phyloP scores from a whole-genome alignment of 2,329 filamentous ascomycete genomes.

The Aspergillus brunneoviolaceus region DNA sequence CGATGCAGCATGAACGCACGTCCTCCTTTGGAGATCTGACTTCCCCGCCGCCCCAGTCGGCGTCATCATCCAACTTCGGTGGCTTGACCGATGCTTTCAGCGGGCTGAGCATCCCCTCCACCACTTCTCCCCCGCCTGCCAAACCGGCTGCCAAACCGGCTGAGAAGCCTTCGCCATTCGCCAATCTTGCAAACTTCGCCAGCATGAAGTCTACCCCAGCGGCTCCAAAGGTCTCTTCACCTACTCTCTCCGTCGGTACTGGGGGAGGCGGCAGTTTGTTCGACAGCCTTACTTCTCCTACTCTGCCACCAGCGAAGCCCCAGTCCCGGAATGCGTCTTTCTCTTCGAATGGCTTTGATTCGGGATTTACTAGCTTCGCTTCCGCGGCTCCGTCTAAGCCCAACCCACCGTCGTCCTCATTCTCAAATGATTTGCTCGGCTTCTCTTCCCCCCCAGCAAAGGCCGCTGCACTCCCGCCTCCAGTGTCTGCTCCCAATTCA shows the following conservation, averaged over 20 bases:
- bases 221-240: constrained; percentile 50
- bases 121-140: constrained; percentile 39
- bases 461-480: constrained; percentile 46
- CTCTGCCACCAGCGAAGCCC: constrained; percentile 48
- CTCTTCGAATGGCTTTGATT: constrained; percentile 60
- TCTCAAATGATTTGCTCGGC: constrained; percentile 79
- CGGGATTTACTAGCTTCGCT: constrained; percentile 64
- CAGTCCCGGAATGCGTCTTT: constrained; percentile 51
- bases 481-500: constrained; percentile 30
- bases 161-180: constrained; percentile 64
- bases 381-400: constrained; percentile 46
- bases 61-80: constrained; percentile 48
- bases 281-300: constrained; percentile 64
- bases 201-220: constrained; percentile 45
- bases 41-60: constrained; percentile 44
- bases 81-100: constrained; percentile 81
- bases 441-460: constrained; percentile 56
- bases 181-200: constrained; percentile 58
- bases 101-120: constrained; percentile 60
- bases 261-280: constrained; percentile 85
- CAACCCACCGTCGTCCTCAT: constrained; percentile 47
- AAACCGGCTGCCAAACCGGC: constrained; percentile 39
- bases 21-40: constrained; percentile 70
- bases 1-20: constrained; percentile 56
- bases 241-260: constrained; percentile 58